A percentile compares a stretch with the other conserved stretches of the same genome.
Evolutionary conservation across 176 grass and related monocot genomes (phyloP).

Genomic region (Oryza glaberrima): DNA sequence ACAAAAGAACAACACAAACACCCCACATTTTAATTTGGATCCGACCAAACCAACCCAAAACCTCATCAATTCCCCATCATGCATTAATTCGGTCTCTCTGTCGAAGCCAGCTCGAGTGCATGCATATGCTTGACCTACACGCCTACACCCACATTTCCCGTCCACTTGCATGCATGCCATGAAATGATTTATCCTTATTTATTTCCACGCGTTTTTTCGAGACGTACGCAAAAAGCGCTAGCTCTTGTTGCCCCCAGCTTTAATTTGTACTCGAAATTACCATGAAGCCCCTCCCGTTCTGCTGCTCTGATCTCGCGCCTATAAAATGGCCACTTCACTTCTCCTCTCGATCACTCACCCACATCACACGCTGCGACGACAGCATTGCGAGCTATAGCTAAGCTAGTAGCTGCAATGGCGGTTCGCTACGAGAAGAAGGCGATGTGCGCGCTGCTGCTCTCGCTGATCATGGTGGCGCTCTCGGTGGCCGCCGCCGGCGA

Average conservation of each 20-base stretch:
- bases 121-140: neutral
- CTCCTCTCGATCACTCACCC: neutral
- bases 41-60: conserved; percentile 55
- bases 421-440: neutral
- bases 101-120: neutral
- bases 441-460: conserved; percentile 32
- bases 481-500: conserved; percentile 25
- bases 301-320: neutral
- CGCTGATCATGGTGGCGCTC: neutral
- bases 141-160: neutral
- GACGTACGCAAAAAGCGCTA: conserved; percentile 19
- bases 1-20: conserved; percentile 6
- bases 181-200: neutral
- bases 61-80: conserved; percentile 13
- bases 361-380: neutral
- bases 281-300: neutral
- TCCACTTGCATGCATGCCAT: neutral
- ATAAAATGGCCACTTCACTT: conserved; percentile 35
- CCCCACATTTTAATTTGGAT: conserved; percentile 38
- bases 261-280: conserved; percentile 1
- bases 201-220: conserved; percentile 40
- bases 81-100: neutral
- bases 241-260: too few species aligned
- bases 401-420: conserved; percentile 21
- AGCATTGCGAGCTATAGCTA: neutral